Evolutionary conservation across 805 yeast genomes (phyloP), one percentile per base, ranked within the genome.

Genomic region (Schwanniomyces pseudopolymorphus): DNA sequence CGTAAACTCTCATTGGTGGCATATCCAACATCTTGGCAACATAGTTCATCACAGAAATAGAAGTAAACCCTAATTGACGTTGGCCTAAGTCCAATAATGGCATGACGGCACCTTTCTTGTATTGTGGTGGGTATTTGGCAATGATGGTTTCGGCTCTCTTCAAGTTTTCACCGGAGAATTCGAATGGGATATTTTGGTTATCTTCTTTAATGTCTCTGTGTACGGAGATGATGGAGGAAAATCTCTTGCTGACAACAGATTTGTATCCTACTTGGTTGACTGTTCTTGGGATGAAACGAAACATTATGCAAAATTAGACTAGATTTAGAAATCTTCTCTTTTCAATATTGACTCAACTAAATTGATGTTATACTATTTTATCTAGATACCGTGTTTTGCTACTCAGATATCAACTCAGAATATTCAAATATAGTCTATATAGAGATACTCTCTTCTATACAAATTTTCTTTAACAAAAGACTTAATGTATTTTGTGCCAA

Each of bases 1-100:
- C 95, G 67, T 88, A 88, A 25, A 88, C 96, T 70, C 96, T 81
- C 96, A 88, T 88, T 49, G 96, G 95, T 25, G 96, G 96, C 84
- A 89, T 85, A 59, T 87, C 92, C 58, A 87, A 76, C 60, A 85
- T 59, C 66, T 84, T 81, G 44, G 96, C 96, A 42, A 88, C 96
- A 63, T 89, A 85, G 73, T 88, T 87, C 96, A 88, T 88, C 52
- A 87, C 94, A 27, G 89, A 77, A 56, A 88, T 85, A 35, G 95
- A 87, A 37, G 94, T 85, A 74, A 84, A 88, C 0, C 96, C 96
- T 46, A 76, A 75, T 68, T 88, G 96, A 59, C 95, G 85, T 71
- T 88, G 96, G 35, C 94, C 96, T 52, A 88, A 74, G 62, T 87
- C 95, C 51, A 88, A 77, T 50, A 88, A 75, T 8, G 96, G 95